These are phyloP conservation scores for Auricularia auricula-judae DNA, from an alignment of 768 basidiomycete genomes.

Conservation along the genomic window DNA sequence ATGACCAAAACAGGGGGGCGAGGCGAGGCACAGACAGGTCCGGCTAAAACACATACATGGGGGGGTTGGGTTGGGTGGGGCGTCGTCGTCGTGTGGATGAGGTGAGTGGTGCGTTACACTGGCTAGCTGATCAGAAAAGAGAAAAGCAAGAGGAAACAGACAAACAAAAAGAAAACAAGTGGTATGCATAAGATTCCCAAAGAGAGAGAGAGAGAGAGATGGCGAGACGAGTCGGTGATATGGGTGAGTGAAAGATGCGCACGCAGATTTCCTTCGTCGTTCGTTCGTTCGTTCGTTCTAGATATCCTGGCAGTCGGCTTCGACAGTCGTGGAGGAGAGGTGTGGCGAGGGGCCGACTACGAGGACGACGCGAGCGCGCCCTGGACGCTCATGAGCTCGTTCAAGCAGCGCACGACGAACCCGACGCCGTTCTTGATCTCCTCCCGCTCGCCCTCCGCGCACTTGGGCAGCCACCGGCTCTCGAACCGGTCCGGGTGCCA, in stretches of 20 bases:
- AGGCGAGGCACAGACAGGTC: neutral
- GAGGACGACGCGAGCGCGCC: neutral
- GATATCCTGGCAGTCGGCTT: neutral
- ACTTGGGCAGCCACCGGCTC: slow-evolving; percentile 52
- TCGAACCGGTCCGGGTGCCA: slow-evolving; percentile 85
- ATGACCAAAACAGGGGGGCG: neutral
- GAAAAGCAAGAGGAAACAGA: too few relatives aligned
- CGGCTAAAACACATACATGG: neutral
- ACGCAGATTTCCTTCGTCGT: too few relatives aligned
- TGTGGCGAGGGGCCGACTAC: neutral
- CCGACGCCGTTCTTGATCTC: slow-evolving; percentile 65
- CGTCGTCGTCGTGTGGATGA: neutral
- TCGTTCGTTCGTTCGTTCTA: neutral
- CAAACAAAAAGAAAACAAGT: neutral
- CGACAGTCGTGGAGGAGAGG: neutral
- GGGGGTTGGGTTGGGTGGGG: neutral
- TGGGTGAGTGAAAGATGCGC: too few relatives aligned
- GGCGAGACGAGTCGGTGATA: too few relatives aligned
- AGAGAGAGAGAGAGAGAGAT: neutral
- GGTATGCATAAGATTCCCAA: neutral
- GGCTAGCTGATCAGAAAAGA: neutral
- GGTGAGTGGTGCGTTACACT: neutral
- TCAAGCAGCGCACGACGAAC: slow-evolving; percentile 56
- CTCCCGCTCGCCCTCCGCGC: slow-evolving; percentile 51
- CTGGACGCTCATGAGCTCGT: slow-evolving; percentile 44